These are phyloP conservation scores for Podospora conica DNA, from an alignment of 495 filamentous ascomycete genomes.

Conservation along the genomic window DNA sequence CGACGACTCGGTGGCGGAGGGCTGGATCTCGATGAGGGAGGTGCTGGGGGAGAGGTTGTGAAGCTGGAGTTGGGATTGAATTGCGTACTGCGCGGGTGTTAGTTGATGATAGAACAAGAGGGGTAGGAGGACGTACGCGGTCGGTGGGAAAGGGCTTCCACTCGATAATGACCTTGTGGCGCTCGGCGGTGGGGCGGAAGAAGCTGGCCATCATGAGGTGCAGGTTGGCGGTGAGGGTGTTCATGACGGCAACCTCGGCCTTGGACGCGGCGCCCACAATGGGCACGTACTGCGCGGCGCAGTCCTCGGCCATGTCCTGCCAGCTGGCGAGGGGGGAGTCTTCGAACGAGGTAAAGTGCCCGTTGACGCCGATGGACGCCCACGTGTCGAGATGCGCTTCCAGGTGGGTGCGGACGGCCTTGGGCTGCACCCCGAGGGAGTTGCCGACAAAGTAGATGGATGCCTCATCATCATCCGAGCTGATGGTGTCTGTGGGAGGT, in stretches of 20 bases:
- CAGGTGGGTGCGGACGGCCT: slow-evolving; percentile 57
- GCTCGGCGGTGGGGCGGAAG: slow-evolving; percentile 63
- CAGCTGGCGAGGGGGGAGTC: slow-evolving; percentile 68
- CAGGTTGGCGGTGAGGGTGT: slow-evolving; percentile 81
- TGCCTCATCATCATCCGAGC: slow-evolving; percentile 23
- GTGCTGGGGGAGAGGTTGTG: slow-evolving; percentile 59
- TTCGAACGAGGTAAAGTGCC: slow-evolving; percentile 72
- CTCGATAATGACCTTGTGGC: slow-evolving; percentile 85
- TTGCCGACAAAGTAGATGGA: slow-evolving; percentile 90
- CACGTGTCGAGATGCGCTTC: slow-evolving; percentile 73
- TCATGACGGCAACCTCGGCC: slow-evolving; percentile 82
- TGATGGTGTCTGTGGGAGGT: neutral
- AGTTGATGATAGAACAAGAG: neutral
- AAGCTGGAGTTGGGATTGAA: slow-evolving; percentile 73
- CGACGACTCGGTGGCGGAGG: slow-evolving; percentile 28
- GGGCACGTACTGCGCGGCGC: slow-evolving; percentile 63
- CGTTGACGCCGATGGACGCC: slow-evolving; percentile 81
- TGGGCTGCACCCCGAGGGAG: slow-evolving; percentile 83
- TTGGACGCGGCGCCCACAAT: slow-evolving; percentile 66
- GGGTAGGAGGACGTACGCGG: slow-evolving; percentile 43
- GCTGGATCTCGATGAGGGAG: slow-evolving; percentile 66
- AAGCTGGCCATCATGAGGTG: slow-evolving; percentile 86
- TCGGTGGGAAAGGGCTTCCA: slow-evolving; percentile 89
- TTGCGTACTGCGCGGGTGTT: slow-evolving; percentile 59
- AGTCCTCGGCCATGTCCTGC: slow-evolving; percentile 67